A percentile compares a stretch with the other conserved stretches of the same genome.
Conservation (phyloP, 164 flowering plant species). For the Echeveria elegans region DNA sequence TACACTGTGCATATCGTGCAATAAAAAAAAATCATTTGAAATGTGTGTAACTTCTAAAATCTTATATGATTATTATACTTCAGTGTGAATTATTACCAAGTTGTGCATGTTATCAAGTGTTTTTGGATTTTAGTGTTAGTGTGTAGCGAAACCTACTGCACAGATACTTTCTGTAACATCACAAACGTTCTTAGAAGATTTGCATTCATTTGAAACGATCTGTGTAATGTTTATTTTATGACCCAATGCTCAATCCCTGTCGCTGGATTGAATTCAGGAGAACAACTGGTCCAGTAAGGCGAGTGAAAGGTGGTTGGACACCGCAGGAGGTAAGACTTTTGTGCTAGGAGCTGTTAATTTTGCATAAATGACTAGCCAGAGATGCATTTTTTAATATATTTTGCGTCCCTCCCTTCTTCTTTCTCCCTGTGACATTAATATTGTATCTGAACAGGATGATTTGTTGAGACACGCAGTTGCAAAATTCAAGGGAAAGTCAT, state of each 20-base stretch:
- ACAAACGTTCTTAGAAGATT: not conserved
- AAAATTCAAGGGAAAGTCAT: conserved; percentile 65
- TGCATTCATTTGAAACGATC: not conserved
- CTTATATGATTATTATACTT: not conserved
- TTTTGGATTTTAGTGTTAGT: not conserved
- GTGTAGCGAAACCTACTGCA: not conserved
- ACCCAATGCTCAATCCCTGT: not conserved
- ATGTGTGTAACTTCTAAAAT: not conserved
- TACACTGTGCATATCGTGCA: too few species aligned
- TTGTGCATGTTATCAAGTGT: not conserved
- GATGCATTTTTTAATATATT: not conserved
- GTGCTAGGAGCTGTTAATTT: not conserved
- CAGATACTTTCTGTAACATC: not conserved
- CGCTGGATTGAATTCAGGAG: conserved; percentile 37
- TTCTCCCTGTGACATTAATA: not conserved
- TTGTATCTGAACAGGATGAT: conserved; percentile 61
- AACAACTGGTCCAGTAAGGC: conserved; percentile 81
- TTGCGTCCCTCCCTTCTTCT: not conserved
- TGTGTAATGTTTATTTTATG: not conserved
- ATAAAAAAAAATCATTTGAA: too few species aligned
- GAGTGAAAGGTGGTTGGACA: conserved; percentile 98
- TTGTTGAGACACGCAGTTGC: conserved; percentile 71
- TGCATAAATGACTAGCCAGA: not conserved
- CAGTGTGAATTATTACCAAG: not conserved
- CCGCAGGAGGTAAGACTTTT: conserved; percentile 62